Evolutionary conservation across 106 monocot genomes (phyloP).

Genomic region (Dendrobium officinale): DNA sequence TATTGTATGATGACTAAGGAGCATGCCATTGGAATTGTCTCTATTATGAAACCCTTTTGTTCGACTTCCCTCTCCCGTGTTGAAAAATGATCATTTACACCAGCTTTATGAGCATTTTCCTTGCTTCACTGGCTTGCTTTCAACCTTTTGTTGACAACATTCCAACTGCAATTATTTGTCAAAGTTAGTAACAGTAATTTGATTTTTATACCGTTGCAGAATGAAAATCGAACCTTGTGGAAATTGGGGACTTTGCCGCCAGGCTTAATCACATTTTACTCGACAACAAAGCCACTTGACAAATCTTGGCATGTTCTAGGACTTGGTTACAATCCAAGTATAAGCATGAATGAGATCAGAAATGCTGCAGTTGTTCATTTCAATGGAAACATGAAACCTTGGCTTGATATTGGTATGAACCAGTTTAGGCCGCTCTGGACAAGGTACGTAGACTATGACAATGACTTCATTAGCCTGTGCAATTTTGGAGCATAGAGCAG

Average conservation of each 20-base stretch:
- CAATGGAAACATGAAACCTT: slow-evolving; percentile 93
- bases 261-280: slow-evolving; percentile 92
- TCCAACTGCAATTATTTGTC: not conserved
- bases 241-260: slow-evolving; percentile 89
- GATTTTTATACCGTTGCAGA: slow-evolving; percentile 32
- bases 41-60: too few relatives aligned
- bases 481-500: slow-evolving; percentile 47
- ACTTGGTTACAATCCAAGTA: slow-evolving; percentile 85
- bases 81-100: too few relatives aligned
- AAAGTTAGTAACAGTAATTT: not conserved
- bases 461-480: slow-evolving; percentile 67
- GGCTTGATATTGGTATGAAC: slow-evolving; percentile 93
- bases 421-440: slow-evolving; percentile 79
- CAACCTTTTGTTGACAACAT: too few relatives aligned
- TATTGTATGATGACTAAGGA: too few relatives aligned
- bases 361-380: slow-evolving; percentile 95
- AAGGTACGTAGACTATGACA: slow-evolving; percentile 85
- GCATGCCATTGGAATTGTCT: too few relatives aligned
- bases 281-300: slow-evolving; percentile 81
- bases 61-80: too few relatives aligned
- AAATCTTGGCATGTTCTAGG: slow-evolving; percentile 98
- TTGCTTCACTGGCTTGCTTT: too few relatives aligned
- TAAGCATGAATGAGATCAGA: slow-evolving; percentile 85
- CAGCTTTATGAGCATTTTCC: too few relatives aligned
- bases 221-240: slow-evolving; percentile 84